These are phyloP conservation scores for Kurtzmaniella natalensis DNA, from an alignment of 1,139 yeast genomes.

Conservation along the genomic window DNA sequence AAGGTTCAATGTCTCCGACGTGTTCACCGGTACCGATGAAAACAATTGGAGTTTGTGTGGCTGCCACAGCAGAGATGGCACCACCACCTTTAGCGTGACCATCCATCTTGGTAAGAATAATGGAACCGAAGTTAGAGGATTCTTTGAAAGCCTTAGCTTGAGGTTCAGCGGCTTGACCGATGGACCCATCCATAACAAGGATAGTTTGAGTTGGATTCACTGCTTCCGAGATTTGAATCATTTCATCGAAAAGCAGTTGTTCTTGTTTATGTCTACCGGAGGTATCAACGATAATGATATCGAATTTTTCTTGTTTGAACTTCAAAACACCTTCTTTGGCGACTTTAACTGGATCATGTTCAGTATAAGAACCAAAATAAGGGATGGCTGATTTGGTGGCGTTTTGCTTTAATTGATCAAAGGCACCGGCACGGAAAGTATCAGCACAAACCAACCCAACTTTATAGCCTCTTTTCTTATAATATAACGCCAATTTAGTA, in stretches of 20 bases:
- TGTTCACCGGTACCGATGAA: slow-evolving; percentile 99
- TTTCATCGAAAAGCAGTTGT: slow-evolving; percentile 84
- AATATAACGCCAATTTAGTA: slow-evolving; percentile 92
- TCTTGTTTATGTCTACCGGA: slow-evolving; percentile 98
- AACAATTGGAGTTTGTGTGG: slow-evolving; percentile 92
- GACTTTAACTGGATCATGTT: slow-evolving; percentile 91
- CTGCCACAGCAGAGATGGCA: slow-evolving; percentile 97
- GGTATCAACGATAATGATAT: slow-evolving; percentile 92
- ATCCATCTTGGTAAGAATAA: slow-evolving; percentile 93
- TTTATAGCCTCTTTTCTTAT: slow-evolving; percentile 88
- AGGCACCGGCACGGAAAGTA: slow-evolving; percentile 99
- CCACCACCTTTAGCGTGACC: slow-evolving; percentile 99
- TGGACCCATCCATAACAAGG: slow-evolving; percentile 96
- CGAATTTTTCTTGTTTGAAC: slow-evolving; percentile 88
- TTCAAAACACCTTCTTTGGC: slow-evolving; percentile 89
- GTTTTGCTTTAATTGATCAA: slow-evolving; percentile 95
- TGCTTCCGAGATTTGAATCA: slow-evolving; percentile 86
- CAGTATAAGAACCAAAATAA: slow-evolving; percentile 90
- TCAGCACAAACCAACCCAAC: slow-evolving; percentile 98
- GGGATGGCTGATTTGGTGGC: slow-evolving; percentile 95
- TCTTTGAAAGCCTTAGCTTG: slow-evolving; percentile 95
- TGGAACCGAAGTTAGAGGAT: slow-evolving; percentile 89
- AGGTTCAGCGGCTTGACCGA: slow-evolving; percentile 97
- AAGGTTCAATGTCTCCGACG: slow-evolving; percentile 86
- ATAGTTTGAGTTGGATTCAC: slow-evolving; percentile 91